phyloP scores from a whole-genome alignment of 1,284 basidiomycete genomes.

The Ustilago crameri region DNA sequence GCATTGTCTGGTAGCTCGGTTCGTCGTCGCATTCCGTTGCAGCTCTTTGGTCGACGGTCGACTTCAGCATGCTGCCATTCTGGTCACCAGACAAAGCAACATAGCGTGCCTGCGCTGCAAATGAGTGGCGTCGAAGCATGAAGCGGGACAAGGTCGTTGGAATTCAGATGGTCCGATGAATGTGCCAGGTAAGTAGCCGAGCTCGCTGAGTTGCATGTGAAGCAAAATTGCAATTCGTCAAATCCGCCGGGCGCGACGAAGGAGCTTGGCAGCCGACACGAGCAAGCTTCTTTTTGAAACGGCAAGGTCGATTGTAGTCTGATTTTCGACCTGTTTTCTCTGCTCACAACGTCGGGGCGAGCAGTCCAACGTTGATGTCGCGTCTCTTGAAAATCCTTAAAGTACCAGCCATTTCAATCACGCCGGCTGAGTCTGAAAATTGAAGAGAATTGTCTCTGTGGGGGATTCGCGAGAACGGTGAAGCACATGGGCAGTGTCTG shows the following conservation, averaged over 20 bases:
- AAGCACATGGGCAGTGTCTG: constrained; percentile 3
- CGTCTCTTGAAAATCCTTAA: too few relatives aligned
- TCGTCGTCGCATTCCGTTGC: too few relatives aligned
- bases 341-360: constrained; percentile 3
- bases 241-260: too few relatives aligned
- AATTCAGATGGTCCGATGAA: not conserved
- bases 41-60: too few relatives aligned
- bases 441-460: constrained; percentile 4
- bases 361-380: not conserved
- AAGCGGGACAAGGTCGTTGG: not conserved
- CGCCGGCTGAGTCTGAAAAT: not conserved
- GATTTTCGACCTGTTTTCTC: constrained; percentile 17
- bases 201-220: constrained; percentile 1
- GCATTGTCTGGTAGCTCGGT: too few relatives aligned
- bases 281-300: not conserved
- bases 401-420: too few relatives aligned
- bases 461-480: not conserved
- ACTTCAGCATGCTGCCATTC: too few relatives aligned
- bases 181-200: not conserved
- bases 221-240: too few relatives aligned
- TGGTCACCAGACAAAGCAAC: too few relatives aligned
- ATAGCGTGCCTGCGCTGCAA: too few relatives aligned
- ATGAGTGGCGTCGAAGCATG: not conserved
- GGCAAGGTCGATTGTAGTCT: constrained; percentile 21
- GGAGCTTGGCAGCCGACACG: not conserved